phyloP scores from a whole-genome alignment of 805 yeast genomes.

The Sungouiozyma intestinalis region DNA sequence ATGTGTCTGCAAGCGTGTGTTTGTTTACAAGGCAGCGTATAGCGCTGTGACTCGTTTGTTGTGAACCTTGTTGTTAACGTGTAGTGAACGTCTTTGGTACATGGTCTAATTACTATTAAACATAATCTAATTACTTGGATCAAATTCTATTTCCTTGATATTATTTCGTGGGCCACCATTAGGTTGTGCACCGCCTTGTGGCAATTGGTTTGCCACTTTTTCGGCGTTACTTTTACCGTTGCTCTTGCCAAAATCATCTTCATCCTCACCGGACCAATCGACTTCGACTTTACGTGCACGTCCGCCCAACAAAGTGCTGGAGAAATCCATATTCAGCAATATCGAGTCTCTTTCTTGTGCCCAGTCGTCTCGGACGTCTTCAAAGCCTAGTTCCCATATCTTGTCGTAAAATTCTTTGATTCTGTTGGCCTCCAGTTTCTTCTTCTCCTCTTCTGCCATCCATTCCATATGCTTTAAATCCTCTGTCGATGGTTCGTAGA shows the following conservation, averaged over 20 bases:
- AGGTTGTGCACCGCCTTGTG: conserved; percentile 20
- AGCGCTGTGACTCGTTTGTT: no score
- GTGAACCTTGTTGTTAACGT: no score
- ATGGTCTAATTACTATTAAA: conserved; percentile 2
- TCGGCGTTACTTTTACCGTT: conserved; percentile 1
- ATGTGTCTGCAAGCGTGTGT: no score
- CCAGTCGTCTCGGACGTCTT: conserved; percentile 69
- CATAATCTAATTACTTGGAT: conserved; percentile 1
- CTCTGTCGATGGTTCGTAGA: conserved; percentile 89
- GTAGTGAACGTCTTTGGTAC: no score
- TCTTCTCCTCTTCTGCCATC: conserved; percentile 73
- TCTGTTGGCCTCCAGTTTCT: conserved; percentile 52
- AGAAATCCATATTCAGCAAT: conserved; percentile 62
- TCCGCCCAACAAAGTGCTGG: conserved; percentile 27
- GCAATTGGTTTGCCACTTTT: conserved; percentile 13
- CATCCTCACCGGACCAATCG: conserved; percentile 59
- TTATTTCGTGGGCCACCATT: conserved; percentile 6
- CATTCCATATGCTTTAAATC: conserved; percentile 82
- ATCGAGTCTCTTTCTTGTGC: conserved; percentile 55
- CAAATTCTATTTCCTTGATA: conserved; percentile 7
- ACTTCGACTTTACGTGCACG: conserved; percentile 27
- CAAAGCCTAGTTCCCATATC: conserved; percentile 71
- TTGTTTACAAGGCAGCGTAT: no score
- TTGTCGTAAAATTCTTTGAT: conserved; percentile 55
- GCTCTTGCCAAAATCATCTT: conserved; percentile 1